These are phyloP conservation scores for Mallotus repandus DNA, from an alignment of 441 rosid genomes.

Conservation along the genomic window DNA sequence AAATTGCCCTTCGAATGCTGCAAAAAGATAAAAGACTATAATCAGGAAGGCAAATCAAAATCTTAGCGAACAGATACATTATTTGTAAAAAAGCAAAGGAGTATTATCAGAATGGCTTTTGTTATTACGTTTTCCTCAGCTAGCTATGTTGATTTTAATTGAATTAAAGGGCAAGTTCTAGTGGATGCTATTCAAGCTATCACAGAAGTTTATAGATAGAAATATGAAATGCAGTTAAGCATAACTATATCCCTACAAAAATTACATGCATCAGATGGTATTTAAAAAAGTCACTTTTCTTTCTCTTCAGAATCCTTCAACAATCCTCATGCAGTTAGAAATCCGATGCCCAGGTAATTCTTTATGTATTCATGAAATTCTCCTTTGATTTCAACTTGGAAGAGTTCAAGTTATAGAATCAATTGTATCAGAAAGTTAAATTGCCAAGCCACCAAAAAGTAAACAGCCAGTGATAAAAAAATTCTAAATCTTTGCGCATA, in stretches of 20 bases:
- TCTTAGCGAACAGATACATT: background rate
- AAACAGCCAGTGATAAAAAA: too few species aligned
- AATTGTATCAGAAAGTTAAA: background rate
- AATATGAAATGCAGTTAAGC: background rate
- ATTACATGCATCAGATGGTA: background rate
- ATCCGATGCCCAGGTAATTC: background rate
- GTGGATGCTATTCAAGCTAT: background rate
- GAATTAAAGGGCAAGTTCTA: background rate
- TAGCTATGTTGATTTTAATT: background rate
- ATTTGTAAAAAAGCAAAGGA: too few species aligned
- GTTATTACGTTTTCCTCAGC: background rate
- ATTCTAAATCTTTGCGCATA: too few species aligned
- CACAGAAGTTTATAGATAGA: background rate
- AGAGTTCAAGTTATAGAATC: background rate
- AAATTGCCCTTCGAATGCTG: constrained; percentile 88
- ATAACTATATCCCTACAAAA: background rate
- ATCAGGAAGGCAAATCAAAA: background rate
- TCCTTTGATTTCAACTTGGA: background rate
- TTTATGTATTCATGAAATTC: background rate
- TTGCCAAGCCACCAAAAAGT: background rate
- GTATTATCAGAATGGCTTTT: background rate
- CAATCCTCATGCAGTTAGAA: background rate
- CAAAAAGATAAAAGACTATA: constrained; percentile 7
- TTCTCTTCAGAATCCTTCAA: constrained; percentile 3
- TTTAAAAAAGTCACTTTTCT: background rate